Conservation (phyloP, 2,329 filamentous ascomycete species). For the Sporothrix luriei region DNA sequence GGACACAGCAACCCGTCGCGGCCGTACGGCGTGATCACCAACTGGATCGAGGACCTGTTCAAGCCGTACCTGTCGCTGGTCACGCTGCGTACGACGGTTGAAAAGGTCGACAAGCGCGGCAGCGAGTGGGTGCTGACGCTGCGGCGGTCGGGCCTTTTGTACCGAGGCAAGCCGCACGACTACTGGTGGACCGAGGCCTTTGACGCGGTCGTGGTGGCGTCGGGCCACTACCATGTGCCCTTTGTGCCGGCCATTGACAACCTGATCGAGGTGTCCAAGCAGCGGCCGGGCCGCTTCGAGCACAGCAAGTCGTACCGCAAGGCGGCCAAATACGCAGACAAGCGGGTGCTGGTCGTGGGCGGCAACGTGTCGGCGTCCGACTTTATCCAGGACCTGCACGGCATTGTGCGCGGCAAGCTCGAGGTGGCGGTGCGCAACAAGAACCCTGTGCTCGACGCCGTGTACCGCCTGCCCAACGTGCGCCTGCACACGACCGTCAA, state of each 20-base stretch:
- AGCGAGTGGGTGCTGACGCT: conserved; percentile 55
- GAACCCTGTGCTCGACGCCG: conserved; percentile 57
- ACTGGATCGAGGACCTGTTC: conserved; percentile 58
- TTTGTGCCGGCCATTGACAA: conserved; percentile 46
- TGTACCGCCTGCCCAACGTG: conserved; percentile 58
- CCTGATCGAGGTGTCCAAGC: conserved; percentile 43
- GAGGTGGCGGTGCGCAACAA: conserved; percentile 52
- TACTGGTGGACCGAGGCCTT: conserved; percentile 46
- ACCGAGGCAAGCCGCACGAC: conserved; percentile 40
- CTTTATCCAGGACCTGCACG: conserved; percentile 56
- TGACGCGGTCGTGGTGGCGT: conserved; percentile 48
- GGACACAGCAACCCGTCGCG: conserved; percentile 64
- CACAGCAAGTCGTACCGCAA: conserved; percentile 48
- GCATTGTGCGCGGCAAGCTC: conserved; percentile 42
- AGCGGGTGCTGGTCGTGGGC: conserved; percentile 57
- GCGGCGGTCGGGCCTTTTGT: conserved; percentile 42
- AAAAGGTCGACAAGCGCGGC: conserved; percentile 52
- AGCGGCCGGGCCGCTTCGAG: conserved; percentile 44
- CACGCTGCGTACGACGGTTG: conserved; percentile 59
- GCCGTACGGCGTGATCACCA: conserved; percentile 58
- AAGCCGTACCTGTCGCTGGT: conserved; percentile 43
- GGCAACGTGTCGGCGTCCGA: conserved; percentile 62
- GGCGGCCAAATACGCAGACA: conserved; percentile 38
- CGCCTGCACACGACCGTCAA: conserved; percentile 48
- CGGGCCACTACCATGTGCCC: conserved; percentile 48